Evolutionary conservation across 2,329 filamentous ascomycete genomes (phyloP), one percentile per base, ranked within the genome.

Genomic region (Cladosporium austrohemisphaericum): DNA sequence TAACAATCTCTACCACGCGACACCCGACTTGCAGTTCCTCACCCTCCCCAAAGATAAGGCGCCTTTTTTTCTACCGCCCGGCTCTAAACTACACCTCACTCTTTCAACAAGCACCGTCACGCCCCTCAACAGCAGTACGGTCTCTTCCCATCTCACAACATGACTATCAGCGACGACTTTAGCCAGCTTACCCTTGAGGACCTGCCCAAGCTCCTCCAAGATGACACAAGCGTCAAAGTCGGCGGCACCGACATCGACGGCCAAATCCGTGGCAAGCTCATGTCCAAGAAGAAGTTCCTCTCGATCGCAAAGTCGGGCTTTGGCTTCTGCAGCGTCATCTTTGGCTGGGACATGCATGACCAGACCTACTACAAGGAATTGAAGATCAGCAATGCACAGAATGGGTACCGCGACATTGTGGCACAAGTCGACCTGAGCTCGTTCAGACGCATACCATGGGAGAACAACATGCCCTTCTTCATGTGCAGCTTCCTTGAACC

Each of bases 281-380:
- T 95, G 70, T 88, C 88, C 60, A 95, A 95, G 77, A 86, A 85
- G 66, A 95, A 96, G 73, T 95, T 96, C 69, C 74, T 95, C 29
- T 88, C 86, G 23, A 80, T 95, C 46, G 85, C 84, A n/a, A 70
- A 80, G 33, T 78, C 82, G 36, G 91, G 90, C 44, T 95, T 95
- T 60, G 91, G 90, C 47, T 95, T 95, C 76, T 95, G 91, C 75
- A 93, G 87, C 16, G 89, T 95, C 58, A 83, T 95, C 57, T 95
- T 95, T 62, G 90, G 91, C 66, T 95, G 91, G 91, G 90, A 96
- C 70, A 95, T 95, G 88, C 90, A 96, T 69, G 91, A 96, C 64
- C 78, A 83, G 73, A 94, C 88, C 9, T 96, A 95, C 68, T 84
- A 88, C 66, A 82, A 79, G 60, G 90, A 95, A 71, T 79, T 95